Evolutionary conservation across 1,139 yeast species (phyloP).

Genomic region (Magnusiomyces tetraspermus): DNA sequence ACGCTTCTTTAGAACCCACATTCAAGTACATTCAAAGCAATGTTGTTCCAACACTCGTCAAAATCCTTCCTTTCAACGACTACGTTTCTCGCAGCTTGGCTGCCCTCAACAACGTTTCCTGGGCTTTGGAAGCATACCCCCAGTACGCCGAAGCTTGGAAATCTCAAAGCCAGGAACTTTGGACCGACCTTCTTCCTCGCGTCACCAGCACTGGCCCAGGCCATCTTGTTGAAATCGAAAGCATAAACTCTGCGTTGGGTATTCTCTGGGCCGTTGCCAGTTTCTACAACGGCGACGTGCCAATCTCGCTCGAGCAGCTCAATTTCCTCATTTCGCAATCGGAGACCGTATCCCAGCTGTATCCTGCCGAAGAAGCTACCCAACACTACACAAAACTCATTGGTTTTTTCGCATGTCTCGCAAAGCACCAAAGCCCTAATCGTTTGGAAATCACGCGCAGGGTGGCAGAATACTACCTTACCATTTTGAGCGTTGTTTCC

Average conservation of each 20-base stretch:
- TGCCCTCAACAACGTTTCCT: conserved; percentile 8
- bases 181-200: conserved; percentile 22
- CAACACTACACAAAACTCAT: conserved; percentile 24
- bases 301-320: conserved; percentile 18
- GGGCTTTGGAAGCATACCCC: conserved; percentile 5
- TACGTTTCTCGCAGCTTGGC: conserved; percentile 9
- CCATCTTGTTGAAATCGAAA: conserved; percentile 28
- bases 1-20: conserved; percentile 1
- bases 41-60: conserved; percentile 19
- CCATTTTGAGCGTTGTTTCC: conserved; percentile 18
- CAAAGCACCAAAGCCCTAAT: conserved; percentile 36
- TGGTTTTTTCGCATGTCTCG: conserved; percentile 51
- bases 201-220: conserved; percentile 14
- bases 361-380: conserved; percentile 19
- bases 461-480: conserved; percentile 20
- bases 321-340: conserved; percentile 18
- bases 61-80: conserved; percentile 16
- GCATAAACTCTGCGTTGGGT: conserved; percentile 45
- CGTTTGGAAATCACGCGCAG: conserved; percentile 38
- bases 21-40: conserved; percentile 15
- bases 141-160: conserved; percentile 19
- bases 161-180: conserved; percentile 23
- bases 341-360: conserved; percentile 12
- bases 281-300: conserved; percentile 35
- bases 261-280: conserved; percentile 53